Evolutionary conservation across 2,329 filamentous ascomycete species (phyloP).

Genomic region (Phaeomoniella chlamydospora): DNA sequence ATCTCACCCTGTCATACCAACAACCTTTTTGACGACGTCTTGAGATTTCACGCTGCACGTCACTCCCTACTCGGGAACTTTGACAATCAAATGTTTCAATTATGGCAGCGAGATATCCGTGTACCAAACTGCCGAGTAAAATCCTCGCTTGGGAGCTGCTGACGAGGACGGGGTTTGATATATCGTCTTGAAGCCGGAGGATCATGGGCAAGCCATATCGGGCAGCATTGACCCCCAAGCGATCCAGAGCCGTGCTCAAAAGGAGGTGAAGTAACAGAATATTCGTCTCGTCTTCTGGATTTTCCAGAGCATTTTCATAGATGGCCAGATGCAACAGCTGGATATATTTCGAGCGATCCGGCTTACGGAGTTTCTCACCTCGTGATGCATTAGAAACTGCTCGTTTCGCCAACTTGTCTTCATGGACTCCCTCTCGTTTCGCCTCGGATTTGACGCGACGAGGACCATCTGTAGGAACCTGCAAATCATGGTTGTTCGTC

Average conservation of each 20-base stretch:
- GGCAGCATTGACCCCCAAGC: constrained; percentile 69
- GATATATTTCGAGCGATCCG: constrained; percentile 56
- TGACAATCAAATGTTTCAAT: constrained; percentile 67
- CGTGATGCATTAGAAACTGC: constrained; percentile 54
- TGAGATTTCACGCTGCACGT: constrained; percentile 62
- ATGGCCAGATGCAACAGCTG: constrained; percentile 70
- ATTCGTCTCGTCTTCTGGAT: constrained; percentile 57
- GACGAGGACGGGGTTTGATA: constrained; percentile 42
- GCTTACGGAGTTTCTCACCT: constrained; percentile 39
- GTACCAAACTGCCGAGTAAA: constrained; percentile 67
- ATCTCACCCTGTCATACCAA: constrained; percentile 61
- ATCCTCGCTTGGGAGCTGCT: constrained; percentile 53
- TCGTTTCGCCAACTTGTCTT: constrained; percentile 36
- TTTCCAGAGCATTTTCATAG: constrained; percentile 77
- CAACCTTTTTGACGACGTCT: constrained; percentile 59
- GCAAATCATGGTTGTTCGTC: constrained; percentile 51
- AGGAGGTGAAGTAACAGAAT: constrained; percentile 65
- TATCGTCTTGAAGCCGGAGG: constrained; percentile 73
- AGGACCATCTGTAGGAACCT: constrained; percentile 42
- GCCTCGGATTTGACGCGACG: constrained; percentile 25
- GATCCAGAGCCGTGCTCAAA: constrained; percentile 56
- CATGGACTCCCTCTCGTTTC: constrained; percentile 17
- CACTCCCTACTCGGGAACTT: constrained; percentile 50
- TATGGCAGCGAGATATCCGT: constrained; percentile 77
- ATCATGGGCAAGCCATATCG: constrained; percentile 77